These are phyloP conservation scores for Zygoascus sp. DNA, from an alignment of 1,139 yeast species.

Conservation along the genomic window DNA sequence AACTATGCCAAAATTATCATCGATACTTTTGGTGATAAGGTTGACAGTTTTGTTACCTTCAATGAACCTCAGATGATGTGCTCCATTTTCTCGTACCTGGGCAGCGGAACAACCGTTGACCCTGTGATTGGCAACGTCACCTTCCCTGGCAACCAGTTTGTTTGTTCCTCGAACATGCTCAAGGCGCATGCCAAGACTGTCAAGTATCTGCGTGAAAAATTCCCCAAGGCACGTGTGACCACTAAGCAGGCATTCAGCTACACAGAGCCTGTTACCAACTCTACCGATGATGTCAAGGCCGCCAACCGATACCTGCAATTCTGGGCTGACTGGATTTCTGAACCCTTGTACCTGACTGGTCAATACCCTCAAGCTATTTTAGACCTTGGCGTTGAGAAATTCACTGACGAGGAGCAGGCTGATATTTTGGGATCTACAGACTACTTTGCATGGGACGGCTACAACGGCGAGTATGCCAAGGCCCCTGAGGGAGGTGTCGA, in stretches of 20 bases:
- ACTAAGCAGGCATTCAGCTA: slow-evolving; percentile 16
- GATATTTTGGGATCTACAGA: neutral
- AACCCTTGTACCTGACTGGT: slow-evolving; percentile 32
- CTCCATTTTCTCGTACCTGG: slow-evolving; percentile 10
- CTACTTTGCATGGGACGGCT: slow-evolving; percentile 33
- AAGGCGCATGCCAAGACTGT: slow-evolving; percentile 30
- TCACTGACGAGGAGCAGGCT: neutral
- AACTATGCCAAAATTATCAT: slow-evolving; percentile 13
- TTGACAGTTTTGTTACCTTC: slow-evolving; percentile 32
- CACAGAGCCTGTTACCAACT: slow-evolving; percentile 9
- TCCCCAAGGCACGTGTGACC: slow-evolving; percentile 14
- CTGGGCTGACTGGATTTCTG: slow-evolving; percentile 26
- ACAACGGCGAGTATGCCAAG: slow-evolving; percentile 29
- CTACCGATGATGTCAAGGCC: neutral
- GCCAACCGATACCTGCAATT: slow-evolving; percentile 27
- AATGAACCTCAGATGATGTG: slow-evolving; percentile 32
- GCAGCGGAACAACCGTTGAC: neutral
- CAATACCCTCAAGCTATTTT: slow-evolving; percentile 18
- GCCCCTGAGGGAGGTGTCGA: slow-evolving; percentile 28
- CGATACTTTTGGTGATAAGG: slow-evolving; percentile 12
- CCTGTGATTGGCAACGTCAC: neutral
- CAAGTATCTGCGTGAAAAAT: slow-evolving; percentile 31
- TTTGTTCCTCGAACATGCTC: slow-evolving; percentile 27
- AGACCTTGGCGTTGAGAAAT: neutral
- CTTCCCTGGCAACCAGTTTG: slow-evolving; percentile 6